Conservation (phyloP, 2,329 filamentous ascomycete species). For the Penicillium sp. region DNA sequence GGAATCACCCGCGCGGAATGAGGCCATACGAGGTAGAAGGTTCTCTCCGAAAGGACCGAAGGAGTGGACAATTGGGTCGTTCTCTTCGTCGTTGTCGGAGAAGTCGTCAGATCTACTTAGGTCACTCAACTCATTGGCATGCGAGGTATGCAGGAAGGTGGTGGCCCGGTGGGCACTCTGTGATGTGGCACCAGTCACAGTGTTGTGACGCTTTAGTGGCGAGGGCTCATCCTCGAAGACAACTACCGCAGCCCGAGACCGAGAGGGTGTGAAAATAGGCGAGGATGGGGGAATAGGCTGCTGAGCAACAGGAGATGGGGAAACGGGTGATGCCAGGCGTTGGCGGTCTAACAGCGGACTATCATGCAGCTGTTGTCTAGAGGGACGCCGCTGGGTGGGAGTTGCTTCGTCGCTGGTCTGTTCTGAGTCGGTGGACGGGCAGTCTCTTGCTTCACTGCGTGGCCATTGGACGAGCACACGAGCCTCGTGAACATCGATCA, state of each 20-base stretch:
- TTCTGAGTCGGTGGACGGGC: constrained; percentile 60
- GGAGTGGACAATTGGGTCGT: constrained; percentile 88
- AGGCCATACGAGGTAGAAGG: constrained; percentile 77
- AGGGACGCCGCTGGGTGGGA: constrained; percentile 37
- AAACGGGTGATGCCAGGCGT: constrained; percentile 73
- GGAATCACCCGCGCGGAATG: constrained; percentile 68
- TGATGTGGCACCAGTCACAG: constrained; percentile 28
- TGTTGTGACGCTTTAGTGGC: constrained; percentile 51
- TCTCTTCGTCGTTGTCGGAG: constrained; percentile 85
- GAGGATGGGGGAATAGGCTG: constrained; percentile 45
- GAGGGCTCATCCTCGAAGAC: constrained; percentile 73
- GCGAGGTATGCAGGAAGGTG: constrained; percentile 35
- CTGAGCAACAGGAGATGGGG: constrained; percentile 63
- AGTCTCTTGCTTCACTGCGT: constrained; percentile 54
- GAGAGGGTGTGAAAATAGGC: constrained; percentile 46
- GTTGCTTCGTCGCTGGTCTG: constrained; percentile 68
- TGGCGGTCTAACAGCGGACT: constrained; percentile 60
- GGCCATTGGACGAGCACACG: constrained; percentile 92
- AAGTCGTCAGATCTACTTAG: constrained; percentile 60
- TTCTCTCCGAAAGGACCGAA: constrained; percentile 90
- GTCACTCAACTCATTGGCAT: constrained; percentile 37
- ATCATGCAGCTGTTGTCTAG: constrained; percentile 34
- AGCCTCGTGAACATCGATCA: constrained; percentile 92
- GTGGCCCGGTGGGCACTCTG: constrained; percentile 38
- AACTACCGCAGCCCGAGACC: constrained; percentile 48